Evolutionary conservation across 1,284 basidiomycete species (phyloP), one percentile per base, ranked within the genome.

Genomic region (Somion occarium): DNA sequence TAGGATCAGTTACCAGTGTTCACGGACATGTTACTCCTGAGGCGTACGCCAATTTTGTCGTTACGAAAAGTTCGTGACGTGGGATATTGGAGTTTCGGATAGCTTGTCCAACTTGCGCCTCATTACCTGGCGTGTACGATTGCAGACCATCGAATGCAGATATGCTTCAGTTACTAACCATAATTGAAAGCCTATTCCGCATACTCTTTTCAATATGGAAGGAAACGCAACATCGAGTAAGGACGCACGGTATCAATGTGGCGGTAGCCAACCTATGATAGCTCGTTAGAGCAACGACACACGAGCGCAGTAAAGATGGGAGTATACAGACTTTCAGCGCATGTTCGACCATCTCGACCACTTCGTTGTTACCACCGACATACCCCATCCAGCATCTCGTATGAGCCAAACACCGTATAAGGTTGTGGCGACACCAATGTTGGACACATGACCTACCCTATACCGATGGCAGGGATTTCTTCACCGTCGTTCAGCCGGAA

Each of bases 61-160:
- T 64, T n/a, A 75, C 56, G 57, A 64, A 75, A 1, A 76, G 55
- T 49, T 72, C 62, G 42, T 69, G 62, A 43, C 73, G 57, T 44
- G 65, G 61, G 22, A 68, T 56, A 9, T 62, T 65, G 44, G 62
- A 66, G 20, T 64, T 56, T 45, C 68, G 63, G 44, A 75, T 57
- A 1, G 70, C 74, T n/a, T 62, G 56, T 1, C 73, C 72, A 22
- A 74, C 66, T 22, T 59, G 63, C 26, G 60, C 61, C 41, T 67
- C 65, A 59, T 73, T 76, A 5, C 38, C 54, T 55, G 26, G 9
- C 18, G 7, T n/a, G n/a, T n/a, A n/a, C n/a, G n/a, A n/a, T n/a
- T n/a, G n/a, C n/a, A n/a, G n/a, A n/a, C n/a, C n/a, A n/a, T n/a
- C 27, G n/a, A n/a, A 13, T n/a, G 44, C 11, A n/a, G n/a, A 12